phyloP scores from a whole-genome alignment of 108 stramenopile species.

The Skeletonema marinoi region DNA sequence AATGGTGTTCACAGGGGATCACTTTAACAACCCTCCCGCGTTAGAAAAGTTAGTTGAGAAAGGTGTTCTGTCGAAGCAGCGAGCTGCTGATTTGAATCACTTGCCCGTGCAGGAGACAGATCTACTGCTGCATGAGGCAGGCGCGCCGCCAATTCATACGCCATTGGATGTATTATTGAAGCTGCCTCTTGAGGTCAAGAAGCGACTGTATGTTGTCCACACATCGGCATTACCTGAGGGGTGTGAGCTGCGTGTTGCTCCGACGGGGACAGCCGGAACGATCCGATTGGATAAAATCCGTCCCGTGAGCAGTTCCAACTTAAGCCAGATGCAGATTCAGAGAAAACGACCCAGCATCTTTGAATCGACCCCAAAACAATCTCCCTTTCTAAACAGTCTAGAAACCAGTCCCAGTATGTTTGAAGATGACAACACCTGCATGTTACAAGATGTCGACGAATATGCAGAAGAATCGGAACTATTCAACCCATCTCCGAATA shows the following conservation, averaged over 20 bases:
- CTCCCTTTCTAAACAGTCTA: background rate
- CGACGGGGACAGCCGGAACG: slow-evolving; percentile 90
- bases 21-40: slow-evolving; percentile 85
- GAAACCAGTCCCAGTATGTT: background rate
- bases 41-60: slow-evolving; percentile 67
- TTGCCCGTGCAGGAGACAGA: slow-evolving; percentile 89
- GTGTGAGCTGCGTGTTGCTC: slow-evolving; percentile 78
- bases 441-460: slow-evolving; percentile 30
- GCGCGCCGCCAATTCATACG: slow-evolving; percentile 94
- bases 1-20: slow-evolving; percentile 94
- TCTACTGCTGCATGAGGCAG: slow-evolving; percentile 90
- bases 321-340: background rate
- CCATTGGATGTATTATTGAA: slow-evolving; percentile 79
- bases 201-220: slow-evolving; percentile 93
- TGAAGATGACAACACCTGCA: no score
- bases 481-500: slow-evolving; percentile 24
- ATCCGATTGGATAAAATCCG: slow-evolving; percentile 69
- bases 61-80: slow-evolving; percentile 75
- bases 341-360: slow-evolving; percentile 23
- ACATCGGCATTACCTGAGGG: slow-evolving; percentile 77
- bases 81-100: slow-evolving; percentile 80
- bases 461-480: slow-evolving; percentile 33
- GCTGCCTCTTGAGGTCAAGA: slow-evolving; percentile 77
- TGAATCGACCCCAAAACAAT: slow-evolving; percentile 11
- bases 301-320: slow-evolving; percentile 19